Base-by-base conservation (phyloP, 1,284 basidiomycete genomes). In the Phylloboletellus chloephorus region DNA sequence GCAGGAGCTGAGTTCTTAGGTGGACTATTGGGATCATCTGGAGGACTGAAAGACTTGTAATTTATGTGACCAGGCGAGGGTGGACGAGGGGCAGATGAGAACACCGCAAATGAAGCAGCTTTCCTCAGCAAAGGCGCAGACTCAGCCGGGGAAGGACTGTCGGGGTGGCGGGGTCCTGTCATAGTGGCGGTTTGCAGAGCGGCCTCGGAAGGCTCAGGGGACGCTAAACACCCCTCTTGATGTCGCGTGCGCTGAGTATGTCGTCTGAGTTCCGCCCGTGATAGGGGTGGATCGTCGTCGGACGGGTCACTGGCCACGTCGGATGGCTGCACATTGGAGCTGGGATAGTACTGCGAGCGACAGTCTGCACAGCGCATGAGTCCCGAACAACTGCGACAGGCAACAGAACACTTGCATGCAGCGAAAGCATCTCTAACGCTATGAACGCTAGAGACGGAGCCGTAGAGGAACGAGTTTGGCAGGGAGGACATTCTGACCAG, bases 321-420 rank as follows among this genome's bases (percentile, higher is more conserved):
- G n/a, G 69, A 68, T 12, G 67, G 68, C 19, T 71, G 72, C 10
- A 80, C 71, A 33, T 71, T 69, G 10, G 79, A 76, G 37, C 73
- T 77, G 20, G 76, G 76, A 23, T 83, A 71, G 51, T 74, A 78
- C 54, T 82, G 78, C 3, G 78, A 63, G 28, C 80, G 74, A 37
- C 74, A 74, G 57, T 84, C 81, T 84, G 44, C n/a, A 44, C 16
- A 34, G 7, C 2, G 16, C 2, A 28, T 51, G 19, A 23, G 31
- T 45, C 35, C n/a, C 33, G 19, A 46, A 41, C 9, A 7, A 30
- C 13, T 25, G 10, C 24, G 37, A 41, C 9, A 12, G 34, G n/a
- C 16, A 36, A 12, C 9, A 65, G 64, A 29, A 57, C 58, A 61
- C 68, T 52, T 42, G 71, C 72, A 75, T 26, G 73, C 67, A 34